Base-by-base conservation (phyloP, 345 rosid species). In the Ailanthus altissimus region DNA sequence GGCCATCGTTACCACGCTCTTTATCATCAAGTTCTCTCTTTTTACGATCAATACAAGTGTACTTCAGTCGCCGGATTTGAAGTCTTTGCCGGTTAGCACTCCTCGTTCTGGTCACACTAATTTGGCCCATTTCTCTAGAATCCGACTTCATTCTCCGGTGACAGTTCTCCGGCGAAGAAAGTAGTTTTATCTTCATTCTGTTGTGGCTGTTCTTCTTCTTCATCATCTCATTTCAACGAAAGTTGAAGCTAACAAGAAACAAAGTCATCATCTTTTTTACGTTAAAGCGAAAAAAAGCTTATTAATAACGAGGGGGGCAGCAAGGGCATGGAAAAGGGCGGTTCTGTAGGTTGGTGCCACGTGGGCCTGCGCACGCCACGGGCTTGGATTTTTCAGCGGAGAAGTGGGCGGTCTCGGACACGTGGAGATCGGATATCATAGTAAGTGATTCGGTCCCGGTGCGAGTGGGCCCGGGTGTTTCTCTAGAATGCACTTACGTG, bases 331-430 rank as follows among this genome's bases (percentile, higher is more conserved):
- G 5, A 50, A 64, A 78, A 78, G 70, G 68, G 15, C 14, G 70
- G 72, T 69, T 75, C 67, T 51, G 38, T 67, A 9, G 56, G 66
- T 20, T 21, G 50, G 43, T 56, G 91, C 86, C 93, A 88, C 87
- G 65, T 80, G 90, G 82, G 71, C 2, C 28, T 43, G 13, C 50
- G 0, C 23, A 32, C 8, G 57, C 81, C 72, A 67, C 81, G 15
- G 43, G 25, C 3, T 69, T 56, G 78, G 80, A 76, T 75, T 76
- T 77, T 84, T 62, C 46, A 45, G 38, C 26, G 5, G 72, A 71
- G 78, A 84, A 84, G 87, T 80, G 85, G 85, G 80, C 81, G 82
- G 82, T 32, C 2, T 8, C 25, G 75, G 5, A 77, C 82, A 87
- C 87, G 91, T 85, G 90, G 86, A 71, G 40, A 6, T 3, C n/a